Evolutionary conservation across 257 asterid genomes (phyloP).

Genomic region (Haberlea rhodopensis): DNA sequence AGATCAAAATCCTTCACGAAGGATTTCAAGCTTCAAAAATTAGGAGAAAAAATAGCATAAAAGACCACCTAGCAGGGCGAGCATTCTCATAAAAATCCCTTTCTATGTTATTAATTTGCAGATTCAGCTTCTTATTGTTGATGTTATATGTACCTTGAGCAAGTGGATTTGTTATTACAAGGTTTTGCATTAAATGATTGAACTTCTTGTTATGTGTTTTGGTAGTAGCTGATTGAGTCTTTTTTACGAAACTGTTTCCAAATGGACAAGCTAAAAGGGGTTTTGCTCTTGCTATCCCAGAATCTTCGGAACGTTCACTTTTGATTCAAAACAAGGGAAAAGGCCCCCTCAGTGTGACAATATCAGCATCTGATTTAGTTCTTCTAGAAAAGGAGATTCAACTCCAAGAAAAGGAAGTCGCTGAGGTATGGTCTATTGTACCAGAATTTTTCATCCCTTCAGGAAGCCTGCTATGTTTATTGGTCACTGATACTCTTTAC

Average conservation of each 20-base stretch:
- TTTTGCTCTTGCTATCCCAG: conserved; percentile 42
- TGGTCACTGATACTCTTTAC: not conserved
- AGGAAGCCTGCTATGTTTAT: conserved; percentile 17
- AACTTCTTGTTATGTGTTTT: conserved; percentile 10
- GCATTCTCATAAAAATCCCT: not conserved
- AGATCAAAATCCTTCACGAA: not conserved
- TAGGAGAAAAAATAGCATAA: not conserved
- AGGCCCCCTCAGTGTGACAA: conserved; percentile 40
- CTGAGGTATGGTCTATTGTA: conserved; percentile 46
- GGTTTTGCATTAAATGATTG: conserved; percentile 13
- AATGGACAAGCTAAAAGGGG: not conserved
- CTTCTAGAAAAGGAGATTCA: conserved; percentile 54
- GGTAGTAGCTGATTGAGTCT: not conserved
- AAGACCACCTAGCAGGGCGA: not conserved
- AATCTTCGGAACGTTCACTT: conserved; percentile 75
- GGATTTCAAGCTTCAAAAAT: too few species aligned
- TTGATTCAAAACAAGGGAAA: conserved; percentile 77
- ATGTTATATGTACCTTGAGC: not conserved
- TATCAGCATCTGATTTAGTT: conserved; percentile 66
- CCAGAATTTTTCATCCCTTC: conserved; percentile 6
- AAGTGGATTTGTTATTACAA: not conserved
- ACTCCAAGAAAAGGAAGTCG: conserved; percentile 57
- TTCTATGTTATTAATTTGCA: conserved; percentile 4
- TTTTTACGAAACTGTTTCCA: conserved; percentile 9
- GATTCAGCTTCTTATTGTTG: not conserved